phyloP scores from a whole-genome alignment of 371 early-diverging fungal genomes.

The Mucor indicus region DNA sequence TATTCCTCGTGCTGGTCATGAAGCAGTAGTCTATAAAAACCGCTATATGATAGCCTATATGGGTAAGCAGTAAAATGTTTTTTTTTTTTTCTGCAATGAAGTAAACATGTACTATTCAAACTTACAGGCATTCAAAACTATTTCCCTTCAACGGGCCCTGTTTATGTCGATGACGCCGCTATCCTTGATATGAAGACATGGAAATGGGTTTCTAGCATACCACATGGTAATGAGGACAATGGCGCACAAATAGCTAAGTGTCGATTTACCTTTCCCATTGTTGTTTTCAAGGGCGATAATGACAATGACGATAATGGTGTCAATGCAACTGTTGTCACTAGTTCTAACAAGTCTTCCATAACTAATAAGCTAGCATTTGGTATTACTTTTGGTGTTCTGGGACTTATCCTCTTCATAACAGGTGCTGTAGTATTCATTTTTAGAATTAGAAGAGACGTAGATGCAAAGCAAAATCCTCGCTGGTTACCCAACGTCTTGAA shows the following conservation, averaged over 20 bases:
- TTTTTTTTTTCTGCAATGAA: background rate
- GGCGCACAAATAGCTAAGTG: no score
- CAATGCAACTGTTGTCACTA: background rate
- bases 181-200: slow-evolving; percentile 33
- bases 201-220: slow-evolving; percentile 32
- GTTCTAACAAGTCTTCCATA: slow-evolving; percentile 6
- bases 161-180: slow-evolving; percentile 29
- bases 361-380: slow-evolving; percentile 28
- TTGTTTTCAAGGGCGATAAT: slow-evolving; percentile 4
- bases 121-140: slow-evolving; percentile 12
- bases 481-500: slow-evolving; percentile 24
- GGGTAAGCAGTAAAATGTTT: no score
- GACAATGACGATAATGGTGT: background rate
- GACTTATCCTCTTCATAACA: slow-evolving; percentile 1
- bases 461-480: slow-evolving; percentile 27
- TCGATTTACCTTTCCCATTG: slow-evolving; percentile 24
- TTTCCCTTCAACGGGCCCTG: background rate
- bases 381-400: slow-evolving; percentile 23
- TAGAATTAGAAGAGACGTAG: slow-evolving; percentile 14
- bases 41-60: slow-evolving; percentile 36
- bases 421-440: slow-evolving; percentile 11
- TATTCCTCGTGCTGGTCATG: slow-evolving; percentile 32
- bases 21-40: slow-evolving; percentile 28
- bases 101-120: background rate
- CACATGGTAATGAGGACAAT: background rate